Evolutionary conservation across 179 eudicot genomes (phyloP).

Genomic region (Corrigiola litoralis): DNA sequence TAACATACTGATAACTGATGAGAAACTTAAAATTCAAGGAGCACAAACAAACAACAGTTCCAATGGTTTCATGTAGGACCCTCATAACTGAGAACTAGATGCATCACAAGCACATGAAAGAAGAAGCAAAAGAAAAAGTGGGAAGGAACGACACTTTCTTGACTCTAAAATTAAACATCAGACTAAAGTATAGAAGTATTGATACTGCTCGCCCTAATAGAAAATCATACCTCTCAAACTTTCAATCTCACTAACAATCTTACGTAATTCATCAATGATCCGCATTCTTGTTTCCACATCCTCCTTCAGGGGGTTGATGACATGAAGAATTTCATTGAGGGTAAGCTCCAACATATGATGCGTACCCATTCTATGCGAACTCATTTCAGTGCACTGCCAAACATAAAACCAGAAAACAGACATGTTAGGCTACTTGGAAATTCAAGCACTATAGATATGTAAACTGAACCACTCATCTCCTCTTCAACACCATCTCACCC

Average conservation of each 20-base stretch:
- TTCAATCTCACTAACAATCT: slow-evolving; percentile 51
- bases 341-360: slow-evolving; percentile 41
- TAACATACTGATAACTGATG: no score
- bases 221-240: slow-evolving; percentile 73
- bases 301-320: slow-evolving; percentile 49
- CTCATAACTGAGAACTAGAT: no score
- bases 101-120: no score
- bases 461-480: not conserved
- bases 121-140: no score
- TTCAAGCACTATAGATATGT: not conserved
- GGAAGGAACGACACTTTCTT: not conserved
- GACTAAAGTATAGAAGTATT: not conserved
- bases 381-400: slow-evolving; percentile 24
- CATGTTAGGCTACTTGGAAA: not conserved
- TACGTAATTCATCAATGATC: slow-evolving; percentile 52
- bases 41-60: no score
- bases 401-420: not conserved
- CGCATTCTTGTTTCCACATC: slow-evolving; percentile 57
- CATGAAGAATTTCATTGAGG: slow-evolving; percentile 50
- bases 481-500: no score
- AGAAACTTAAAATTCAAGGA: no score
- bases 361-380: slow-evolving; percentile 20
- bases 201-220: not conserved
- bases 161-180: not conserved
- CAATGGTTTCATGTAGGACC: no score